Evolutionary conservation across 108 stramenopile genomes (phyloP).

Genomic region (Cyclostephanos invisitatus): DNA sequence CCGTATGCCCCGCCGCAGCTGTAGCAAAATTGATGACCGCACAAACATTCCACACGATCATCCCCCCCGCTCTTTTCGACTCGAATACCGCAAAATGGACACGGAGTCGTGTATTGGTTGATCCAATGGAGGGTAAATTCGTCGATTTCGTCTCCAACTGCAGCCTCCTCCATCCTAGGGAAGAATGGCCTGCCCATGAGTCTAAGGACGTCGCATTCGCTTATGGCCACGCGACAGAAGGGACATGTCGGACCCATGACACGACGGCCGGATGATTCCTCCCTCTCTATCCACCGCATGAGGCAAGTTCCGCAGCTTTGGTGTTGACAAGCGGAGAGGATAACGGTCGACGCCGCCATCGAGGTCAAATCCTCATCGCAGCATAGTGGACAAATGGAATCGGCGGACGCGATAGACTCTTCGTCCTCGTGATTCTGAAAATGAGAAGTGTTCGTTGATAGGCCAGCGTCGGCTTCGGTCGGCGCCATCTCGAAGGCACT

Average conservation of each 20-base stretch:
- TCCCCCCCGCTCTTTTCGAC: constrained; percentile 22
- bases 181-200: constrained; percentile 11
- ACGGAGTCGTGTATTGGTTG: constrained; percentile 17
- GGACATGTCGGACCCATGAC: constrained; percentile 9
- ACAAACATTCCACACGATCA: constrained; percentile 26
- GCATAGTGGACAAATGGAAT: not conserved
- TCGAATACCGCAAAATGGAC: constrained; percentile 9
- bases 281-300: constrained; percentile 23
- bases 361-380: not conserved
- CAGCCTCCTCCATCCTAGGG: not conserved
- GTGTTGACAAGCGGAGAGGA: constrained; percentile 14
- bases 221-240: constrained; percentile 16
- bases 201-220: constrained; percentile 5
- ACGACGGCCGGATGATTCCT: constrained; percentile 23
- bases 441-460: not conserved
- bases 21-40: constrained; percentile 28
- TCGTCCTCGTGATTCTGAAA: not conserved
- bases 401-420: not conserved
- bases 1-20: not conserved
- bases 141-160: constrained; percentile 18
- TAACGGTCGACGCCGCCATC: not conserved
- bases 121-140: constrained; percentile 30
- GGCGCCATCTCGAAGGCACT: not conserved
- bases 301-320: constrained; percentile 17
- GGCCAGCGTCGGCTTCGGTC: not conserved